These are phyloP conservation scores for rapeseed (Brassica napus) DNA, from an alignment of 345 rosid species.

Conservation along the genomic window Da-Ae NC_063436.1:20851001-20851500, in stretches of 20 bases:
- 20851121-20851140: slow-evolving; percentile 3
- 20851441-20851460: slow-evolving; percentile 54
- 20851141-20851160: slow-evolving; percentile 14
- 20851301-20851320: slow-evolving; percentile 4
- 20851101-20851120: not conserved
- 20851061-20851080: not conserved
- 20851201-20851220: slow-evolving; percentile 29
- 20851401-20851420: slow-evolving; percentile 8
- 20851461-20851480: slow-evolving; percentile 46
- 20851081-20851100: not conserved
- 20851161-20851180: slow-evolving; percentile 22
- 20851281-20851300: not conserved
- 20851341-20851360: slow-evolving; percentile 15
- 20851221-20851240: slow-evolving; percentile 31
- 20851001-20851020: not conserved
- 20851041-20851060: too few species aligned
- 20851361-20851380: slow-evolving; percentile 1
- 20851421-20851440: slow-evolving; percentile 53
- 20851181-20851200: slow-evolving; percentile 20
- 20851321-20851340: slow-evolving; percentile 22
- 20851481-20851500: slow-evolving; percentile 47
- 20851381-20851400: not conserved
- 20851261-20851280: slow-evolving; percentile 32
- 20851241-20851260: slow-evolving; percentile 29
- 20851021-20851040: not conserved